Base-by-base conservation (phyloP, 1,284 basidiomycete genomes). In the Trichosporon sp. region DNA sequence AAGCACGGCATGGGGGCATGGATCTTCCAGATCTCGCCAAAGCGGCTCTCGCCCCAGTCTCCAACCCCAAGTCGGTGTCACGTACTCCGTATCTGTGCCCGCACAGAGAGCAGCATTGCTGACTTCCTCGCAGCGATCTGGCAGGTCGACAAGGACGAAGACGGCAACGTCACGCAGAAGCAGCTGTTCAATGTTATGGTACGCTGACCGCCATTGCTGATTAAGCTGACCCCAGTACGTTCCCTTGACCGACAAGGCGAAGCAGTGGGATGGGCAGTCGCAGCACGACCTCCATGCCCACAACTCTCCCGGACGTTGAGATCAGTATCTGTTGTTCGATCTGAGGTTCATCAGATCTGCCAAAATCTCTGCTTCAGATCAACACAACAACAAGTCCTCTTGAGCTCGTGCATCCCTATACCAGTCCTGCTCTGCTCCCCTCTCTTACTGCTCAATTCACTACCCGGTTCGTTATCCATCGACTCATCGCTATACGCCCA, bases 101-200 rank as follows among this genome's bases (percentile, higher is more conserved):
- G 37, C 19, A 10, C 19, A 2, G 5, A 21, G 7, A 1, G 7
- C 8, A 32, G 70, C 66, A 32, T 44, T 61, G 36, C 46, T 59
- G 25, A 32, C 37, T 11, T 8, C 29, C 13, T 10, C 10, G 14
- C 87, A 94, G 79, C 84, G 61, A 87, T 95, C 58, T 82, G 86
- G 73, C 87, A 90, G 72, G 82, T 95, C 9, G 92, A 95, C 75
- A 96, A 97, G 78, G 88, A 90, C 68, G 81, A 73, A 33, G 65
- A 87, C 0, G 95, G 95, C 0, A 83, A 83, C 1, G 84, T 97
- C 0, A 87, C 84, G 0, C 78, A 85, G 77, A 85, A 83, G 65
- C 83, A 86, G 70, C 80, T 95, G 1, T 93, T 95, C 81, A 88
- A 85, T n/a, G 94, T 97, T 16, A 82, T 84, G 78, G 91, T 91